Percentiles rank a stretch among this genome's conserved stretches.
These are phyloP conservation scores for Arachnomyces sp. DNA, from an alignment of 2,329 filamentous ascomycete species.

Conservation along the genomic window DNA sequence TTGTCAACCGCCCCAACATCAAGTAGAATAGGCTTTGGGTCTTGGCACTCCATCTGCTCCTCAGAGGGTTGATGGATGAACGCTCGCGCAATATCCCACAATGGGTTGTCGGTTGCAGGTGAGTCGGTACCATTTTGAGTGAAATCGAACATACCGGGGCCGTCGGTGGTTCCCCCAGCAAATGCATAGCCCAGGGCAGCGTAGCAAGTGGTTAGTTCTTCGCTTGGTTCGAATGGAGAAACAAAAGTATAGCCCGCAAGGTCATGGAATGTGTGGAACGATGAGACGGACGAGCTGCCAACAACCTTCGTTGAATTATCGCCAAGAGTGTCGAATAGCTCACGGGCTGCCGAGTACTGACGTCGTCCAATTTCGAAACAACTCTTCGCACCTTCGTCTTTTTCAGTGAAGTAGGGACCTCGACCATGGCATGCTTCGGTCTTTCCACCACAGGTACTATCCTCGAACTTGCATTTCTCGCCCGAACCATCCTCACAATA, in stretches of 20 bases:
- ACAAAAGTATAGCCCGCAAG: slow-evolving; percentile 67
- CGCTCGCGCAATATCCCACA: slow-evolving; percentile 70
- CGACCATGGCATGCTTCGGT: slow-evolving; percentile 38
- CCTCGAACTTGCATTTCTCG: slow-evolving; percentile 46
- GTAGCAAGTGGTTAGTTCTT: slow-evolving; percentile 59
- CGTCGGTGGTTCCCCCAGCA: slow-evolving; percentile 84
- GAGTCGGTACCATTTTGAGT: slow-evolving; percentile 72
- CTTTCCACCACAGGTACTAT: slow-evolving; percentile 63
- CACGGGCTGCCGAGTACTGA: slow-evolving; percentile 37
- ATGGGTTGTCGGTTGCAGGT: slow-evolving; percentile 60
- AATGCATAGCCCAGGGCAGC: slow-evolving; percentile 88
- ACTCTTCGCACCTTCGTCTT: slow-evolving; percentile 40
- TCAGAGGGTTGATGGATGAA: slow-evolving; percentile 62
- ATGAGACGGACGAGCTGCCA: slow-evolving; percentile 59
- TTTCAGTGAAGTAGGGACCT: slow-evolving; percentile 37
- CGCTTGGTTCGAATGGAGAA: slow-evolving; percentile 58
- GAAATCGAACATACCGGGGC: slow-evolving; percentile 86
- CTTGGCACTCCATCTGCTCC: slow-evolving; percentile 67
- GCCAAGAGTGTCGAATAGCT: slow-evolving; percentile 50
- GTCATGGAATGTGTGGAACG: slow-evolving; percentile 78
- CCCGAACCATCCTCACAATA: slow-evolving; percentile 82
- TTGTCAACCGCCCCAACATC: slow-evolving; percentile 72
- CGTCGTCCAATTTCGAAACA: slow-evolving; percentile 42
- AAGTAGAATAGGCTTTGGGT: slow-evolving; percentile 73
- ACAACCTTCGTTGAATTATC: slow-evolving; percentile 34